phyloP scores from a whole-genome alignment of 2,329 filamentous ascomycete species.

The Fusarium camptoceras region DNA sequence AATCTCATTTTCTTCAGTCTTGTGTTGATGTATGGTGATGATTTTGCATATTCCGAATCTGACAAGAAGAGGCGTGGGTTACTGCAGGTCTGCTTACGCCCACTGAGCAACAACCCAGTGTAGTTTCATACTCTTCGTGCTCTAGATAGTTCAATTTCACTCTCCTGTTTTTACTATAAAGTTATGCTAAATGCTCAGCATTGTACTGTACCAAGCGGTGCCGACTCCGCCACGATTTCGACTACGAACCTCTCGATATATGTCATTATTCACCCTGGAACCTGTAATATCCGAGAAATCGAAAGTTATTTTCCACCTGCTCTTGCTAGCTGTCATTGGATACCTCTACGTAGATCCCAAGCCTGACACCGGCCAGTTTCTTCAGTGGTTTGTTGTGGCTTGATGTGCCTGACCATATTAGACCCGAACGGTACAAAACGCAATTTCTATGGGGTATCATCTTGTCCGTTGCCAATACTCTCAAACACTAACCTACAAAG shows the following conservation, averaged over 20 bases:
- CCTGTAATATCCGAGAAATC: not conserved
- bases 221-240: not conserved
- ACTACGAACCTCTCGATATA: not conserved
- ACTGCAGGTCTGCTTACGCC: constrained; percentile 8
- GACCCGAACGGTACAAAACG: not conserved
- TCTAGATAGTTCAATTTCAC: constrained; percentile 36
- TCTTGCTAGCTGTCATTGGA: not conserved
- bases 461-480: constrained; percentile 22
- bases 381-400: not conserved
- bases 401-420: not conserved
- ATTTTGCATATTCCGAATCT: constrained; percentile 8
- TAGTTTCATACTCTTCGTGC: constrained; percentile 33
- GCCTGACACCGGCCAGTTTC: not conserved
- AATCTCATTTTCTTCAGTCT: constrained; percentile 8
- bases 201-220: not conserved
- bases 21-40: not conserved
- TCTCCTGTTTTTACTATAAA: constrained; percentile 10
- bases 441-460: constrained; percentile 31
- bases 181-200: not conserved
- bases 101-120: constrained; percentile 8
- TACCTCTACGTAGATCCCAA: not conserved
- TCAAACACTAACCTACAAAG: constrained; percentile 11
- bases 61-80: constrained; percentile 1
- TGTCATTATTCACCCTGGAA: not conserved
- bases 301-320: not conserved